Evolutionary conservation across 805 yeast genomes (phyloP).

Genomic region (Teunomyces gatunensis): DNA sequence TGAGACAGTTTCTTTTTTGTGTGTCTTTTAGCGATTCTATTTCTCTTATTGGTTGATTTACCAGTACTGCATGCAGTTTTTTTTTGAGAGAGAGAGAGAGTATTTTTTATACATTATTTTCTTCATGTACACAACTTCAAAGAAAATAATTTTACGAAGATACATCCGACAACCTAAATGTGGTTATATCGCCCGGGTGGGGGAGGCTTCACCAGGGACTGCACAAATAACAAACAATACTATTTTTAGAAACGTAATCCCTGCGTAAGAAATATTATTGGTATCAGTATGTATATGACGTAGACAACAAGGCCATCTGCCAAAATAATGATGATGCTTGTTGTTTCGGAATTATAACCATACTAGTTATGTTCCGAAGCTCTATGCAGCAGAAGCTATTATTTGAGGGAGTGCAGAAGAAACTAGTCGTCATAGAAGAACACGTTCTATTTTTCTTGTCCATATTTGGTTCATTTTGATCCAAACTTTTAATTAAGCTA

Average conservation of each 20-base stretch:
- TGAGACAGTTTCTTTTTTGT: neutral
- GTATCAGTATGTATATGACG: neutral
- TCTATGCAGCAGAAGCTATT: neutral
- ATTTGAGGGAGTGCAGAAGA: neutral
- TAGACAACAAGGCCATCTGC: neutral
- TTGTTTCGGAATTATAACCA: neutral
- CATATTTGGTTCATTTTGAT: too few species aligned
- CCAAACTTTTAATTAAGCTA: too few species aligned
- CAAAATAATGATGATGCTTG: neutral
- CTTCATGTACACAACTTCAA: constrained; percentile 1
- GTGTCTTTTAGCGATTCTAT: neutral
- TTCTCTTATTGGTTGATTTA: neutral
- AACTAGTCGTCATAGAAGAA: too few species aligned
- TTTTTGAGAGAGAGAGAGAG: neutral
- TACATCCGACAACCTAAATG: neutral
- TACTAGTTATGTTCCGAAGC: neutral
- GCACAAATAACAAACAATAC: neutral
- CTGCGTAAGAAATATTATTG: neutral
- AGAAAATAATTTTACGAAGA: constrained; percentile 2
- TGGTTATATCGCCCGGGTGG: neutral
- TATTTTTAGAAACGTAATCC: neutral
- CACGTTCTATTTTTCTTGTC: neutral
- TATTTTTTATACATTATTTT: neutral
- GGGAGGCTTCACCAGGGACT: neutral
- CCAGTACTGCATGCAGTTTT: neutral